Conservation (phyloP, 2,329 filamentous ascomycete species). For the Cercospora sesami region DNA sequence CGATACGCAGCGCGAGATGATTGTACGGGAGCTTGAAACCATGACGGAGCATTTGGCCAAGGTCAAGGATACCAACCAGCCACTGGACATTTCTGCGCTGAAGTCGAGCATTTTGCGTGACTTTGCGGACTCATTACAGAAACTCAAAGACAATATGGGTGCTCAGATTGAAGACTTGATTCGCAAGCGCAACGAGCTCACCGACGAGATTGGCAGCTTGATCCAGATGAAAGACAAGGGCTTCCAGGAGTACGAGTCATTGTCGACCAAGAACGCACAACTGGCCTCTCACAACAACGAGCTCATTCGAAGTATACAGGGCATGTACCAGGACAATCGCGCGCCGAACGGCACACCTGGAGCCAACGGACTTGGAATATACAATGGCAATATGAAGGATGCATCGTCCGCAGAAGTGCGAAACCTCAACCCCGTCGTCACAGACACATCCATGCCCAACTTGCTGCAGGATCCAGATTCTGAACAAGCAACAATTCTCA, state of each 20-base stretch:
- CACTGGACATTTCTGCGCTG: slow-evolving; percentile 73
- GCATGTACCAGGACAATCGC: slow-evolving; percentile 78
- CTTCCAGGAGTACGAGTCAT: slow-evolving; percentile 90
- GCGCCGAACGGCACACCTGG: slow-evolving; percentile 39
- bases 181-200: slow-evolving; percentile 76
- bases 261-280: slow-evolving; percentile 92
- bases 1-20: slow-evolving; percentile 92
- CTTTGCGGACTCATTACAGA: slow-evolving; percentile 62
- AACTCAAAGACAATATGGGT: slow-evolving; percentile 76
- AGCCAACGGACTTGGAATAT: slow-evolving; percentile 65
- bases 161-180: slow-evolving; percentile 83
- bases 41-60: slow-evolving; percentile 84
- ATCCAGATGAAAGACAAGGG: slow-evolving; percentile 87
- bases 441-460: slow-evolving; percentile 44
- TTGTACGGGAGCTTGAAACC: slow-evolving; percentile 86
- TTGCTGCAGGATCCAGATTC: slow-evolving; percentile 61
- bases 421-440: slow-evolving; percentile 36
- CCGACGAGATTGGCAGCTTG: slow-evolving; percentile 81
- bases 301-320: slow-evolving; percentile 89
- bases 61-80: slow-evolving; percentile 78
- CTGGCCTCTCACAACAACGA: slow-evolving; percentile 94
- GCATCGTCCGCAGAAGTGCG: slow-evolving; percentile 45
- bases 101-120: slow-evolving; percentile 63
- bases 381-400: slow-evolving; percentile 38
- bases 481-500: slow-evolving; percentile 59